Base-by-base conservation (phyloP, 495 filamentous ascomycete genomes). In the Aspergillus avenaceus region DNA sequence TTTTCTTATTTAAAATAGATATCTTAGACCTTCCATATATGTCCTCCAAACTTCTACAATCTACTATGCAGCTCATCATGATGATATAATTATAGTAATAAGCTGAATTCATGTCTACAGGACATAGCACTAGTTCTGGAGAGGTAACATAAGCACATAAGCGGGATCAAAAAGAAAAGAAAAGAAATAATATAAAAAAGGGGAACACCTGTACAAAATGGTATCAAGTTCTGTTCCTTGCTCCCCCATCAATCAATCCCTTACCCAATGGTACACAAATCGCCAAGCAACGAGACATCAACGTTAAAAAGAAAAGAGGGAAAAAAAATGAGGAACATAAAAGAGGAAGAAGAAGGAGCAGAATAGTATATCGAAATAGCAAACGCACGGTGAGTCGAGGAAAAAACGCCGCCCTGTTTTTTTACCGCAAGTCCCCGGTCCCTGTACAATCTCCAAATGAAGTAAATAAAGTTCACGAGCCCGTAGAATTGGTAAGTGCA, bases 161-260 rank as follows among this genome's bases (percentile, higher is more conserved):
- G 28, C 43, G 26, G 11, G 7, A 7, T 24, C 29, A 41, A n/a
- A 18, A 45, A 37, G n/a, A 9, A 21, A 44, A 37, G 0, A 8
- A 29, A 41, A 21, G 27, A 34, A 44, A 18, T n/a, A 38, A 22
- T 23, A 41, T 25, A 23, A 37, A 43, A 37, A 52, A 47, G 41
- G 55, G 45, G 42, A 58, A 67, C 67, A 60, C 69, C 67, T 67
- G 53, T 69, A 64, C 61, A 69, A 61, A 67, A 66, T 72, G 69
- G 69, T 72, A 72, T 72, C 69, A 63, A 72, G 58, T 70, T n/a
- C 53, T 57, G 59, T 49, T 54, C 47, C 50, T 42, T 47, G 50
- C 45, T 54, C 47, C 51, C 52, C 37, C 13, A 48, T 43, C 27
- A 45, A 31, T 44, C 22, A 52, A 29, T 41, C 26, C 48, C 29